Evolutionary conservation across 2,329 filamentous ascomycete species (phyloP).

Genomic region (Paecilomyces variotii): DNA sequence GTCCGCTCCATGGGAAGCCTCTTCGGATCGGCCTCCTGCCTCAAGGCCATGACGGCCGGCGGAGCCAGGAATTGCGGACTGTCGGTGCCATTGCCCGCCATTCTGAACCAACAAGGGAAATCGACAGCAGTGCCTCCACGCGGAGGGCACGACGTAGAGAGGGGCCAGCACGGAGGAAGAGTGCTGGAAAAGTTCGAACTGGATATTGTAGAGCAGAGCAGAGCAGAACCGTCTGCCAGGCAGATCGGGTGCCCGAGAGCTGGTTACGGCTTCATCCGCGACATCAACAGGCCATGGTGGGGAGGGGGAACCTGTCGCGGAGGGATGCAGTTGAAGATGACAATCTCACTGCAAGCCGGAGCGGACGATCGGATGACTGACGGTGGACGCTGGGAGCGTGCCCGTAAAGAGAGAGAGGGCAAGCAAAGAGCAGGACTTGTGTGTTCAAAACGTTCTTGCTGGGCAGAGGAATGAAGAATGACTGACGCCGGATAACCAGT

Average conservation of each 20-base stretch:
- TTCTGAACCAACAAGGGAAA: slow-evolving; percentile 16
- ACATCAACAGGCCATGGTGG: slow-evolving; percentile 33
- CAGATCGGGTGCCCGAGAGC: slow-evolving; percentile 35
- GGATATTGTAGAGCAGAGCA: slow-evolving; percentile 5
- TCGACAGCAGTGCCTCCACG: background rate
- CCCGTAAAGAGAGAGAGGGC: background rate
- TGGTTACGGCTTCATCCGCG: slow-evolving; percentile 34
- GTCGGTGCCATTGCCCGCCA: slow-evolving; percentile 35
- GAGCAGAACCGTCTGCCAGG: slow-evolving; percentile 36
- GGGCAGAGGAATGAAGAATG: background rate
- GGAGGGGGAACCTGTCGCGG: slow-evolving; percentile 7
- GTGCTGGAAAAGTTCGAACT: slow-evolving; percentile 3
- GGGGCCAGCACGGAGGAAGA: background rate
- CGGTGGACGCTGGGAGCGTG: background rate
- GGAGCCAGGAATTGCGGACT: slow-evolving; percentile 35
- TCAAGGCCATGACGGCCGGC: slow-evolving; percentile 36
- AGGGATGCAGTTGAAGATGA: slow-evolving; percentile 1
- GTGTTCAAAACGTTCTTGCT: background rate
- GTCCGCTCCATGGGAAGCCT: slow-evolving; percentile 48
- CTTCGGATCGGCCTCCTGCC: slow-evolving; percentile 34
- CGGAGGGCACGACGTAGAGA: slow-evolving; percentile 8
- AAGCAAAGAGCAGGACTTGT: background rate
- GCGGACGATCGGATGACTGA: background rate
- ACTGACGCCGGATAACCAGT: background rate
- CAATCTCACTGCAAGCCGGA: slow-evolving; percentile 1